A percentile compares a stretch with the other conserved stretches of the same genome.
phyloP scores from a whole-genome alignment of 1,284 basidiomycete genomes.

The Moniliella sp. region DNA sequence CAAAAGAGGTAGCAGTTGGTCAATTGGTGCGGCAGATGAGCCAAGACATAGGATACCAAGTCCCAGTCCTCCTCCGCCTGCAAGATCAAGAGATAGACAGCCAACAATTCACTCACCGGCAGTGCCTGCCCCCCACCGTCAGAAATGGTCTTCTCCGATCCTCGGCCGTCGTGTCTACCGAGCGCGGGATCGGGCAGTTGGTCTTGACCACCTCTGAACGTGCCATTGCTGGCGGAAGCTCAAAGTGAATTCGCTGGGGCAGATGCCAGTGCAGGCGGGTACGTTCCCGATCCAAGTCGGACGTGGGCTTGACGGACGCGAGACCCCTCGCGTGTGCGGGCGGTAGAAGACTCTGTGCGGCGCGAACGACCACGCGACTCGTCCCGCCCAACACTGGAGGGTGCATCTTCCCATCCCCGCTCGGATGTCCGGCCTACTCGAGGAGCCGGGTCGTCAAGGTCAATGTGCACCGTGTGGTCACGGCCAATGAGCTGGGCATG shows the following conservation, averaged over 20 bases:
- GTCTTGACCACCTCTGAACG: constrained; percentile 39
- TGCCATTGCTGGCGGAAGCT: constrained; percentile 36
- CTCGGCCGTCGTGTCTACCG: no score
- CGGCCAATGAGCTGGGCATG: constrained; percentile 44
- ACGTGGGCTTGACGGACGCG: no score
- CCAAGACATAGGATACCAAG: constrained; percentile 70
- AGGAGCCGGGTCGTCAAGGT: background rate
- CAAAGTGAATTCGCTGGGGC: constrained; percentile 54
- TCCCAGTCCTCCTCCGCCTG: constrained; percentile 72
- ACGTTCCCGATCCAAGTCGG: background rate
- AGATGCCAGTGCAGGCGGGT: constrained; percentile 49
- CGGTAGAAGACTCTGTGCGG: no score
- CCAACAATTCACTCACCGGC: constrained; percentile 58
- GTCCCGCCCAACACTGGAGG: no score
- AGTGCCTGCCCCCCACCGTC: no score
- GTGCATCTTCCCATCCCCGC: background rate
- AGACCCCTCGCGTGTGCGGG: no score
- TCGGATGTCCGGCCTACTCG: background rate
- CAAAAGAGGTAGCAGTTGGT: constrained; percentile 89
- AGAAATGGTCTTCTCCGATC: no score
- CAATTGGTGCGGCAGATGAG: constrained; percentile 72
- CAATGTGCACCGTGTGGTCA: constrained; percentile 14
- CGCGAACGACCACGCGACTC: no score
- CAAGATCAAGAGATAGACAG: constrained; percentile 48
- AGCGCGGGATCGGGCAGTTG: no score